Conservation (phyloP, 2,329 filamentous ascomycete genomes). For the Beauveria varroae region DNA sequence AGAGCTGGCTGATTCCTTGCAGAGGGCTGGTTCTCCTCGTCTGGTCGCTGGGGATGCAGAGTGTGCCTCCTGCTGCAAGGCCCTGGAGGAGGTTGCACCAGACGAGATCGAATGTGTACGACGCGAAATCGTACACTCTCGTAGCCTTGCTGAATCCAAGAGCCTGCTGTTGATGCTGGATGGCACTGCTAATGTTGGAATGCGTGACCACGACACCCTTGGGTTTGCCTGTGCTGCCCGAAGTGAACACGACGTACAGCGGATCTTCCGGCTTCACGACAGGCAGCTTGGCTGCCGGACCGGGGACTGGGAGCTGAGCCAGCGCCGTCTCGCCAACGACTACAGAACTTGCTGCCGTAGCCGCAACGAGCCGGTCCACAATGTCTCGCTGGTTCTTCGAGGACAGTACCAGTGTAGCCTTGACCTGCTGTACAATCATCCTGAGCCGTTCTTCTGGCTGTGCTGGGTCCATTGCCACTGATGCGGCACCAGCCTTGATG, state of each 20-base stretch:
- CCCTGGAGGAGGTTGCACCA: conserved; percentile 18
- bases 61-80: conserved; percentile 13
- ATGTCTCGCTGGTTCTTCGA: background rate
- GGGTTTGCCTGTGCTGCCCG: conserved; percentile 13
- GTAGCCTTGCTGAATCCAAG: conserved; percentile 14
- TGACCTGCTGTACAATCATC: background rate
- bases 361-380: background rate
- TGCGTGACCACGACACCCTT: conserved; percentile 20
- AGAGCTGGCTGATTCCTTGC: background rate
- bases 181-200: conserved; percentile 13
- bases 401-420: background rate
- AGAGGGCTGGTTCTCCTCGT: background rate
- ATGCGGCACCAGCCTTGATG: background rate
- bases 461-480: conserved; percentile 1
- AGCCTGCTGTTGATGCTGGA: conserved; percentile 13
- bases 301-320: background rate
- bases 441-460: conserved; percentile 1
- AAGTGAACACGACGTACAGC: conserved; percentile 17
- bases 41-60: conserved; percentile 7
- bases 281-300: background rate
- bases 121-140: conserved; percentile 12
- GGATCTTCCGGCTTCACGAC: background rate
- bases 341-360: background rate
- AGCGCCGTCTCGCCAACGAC: background rate
- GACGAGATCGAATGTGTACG: conserved; percentile 14